Conservation (phyloP, 1,284 basidiomycete genomes). For the Coniophora puteana region DNA sequence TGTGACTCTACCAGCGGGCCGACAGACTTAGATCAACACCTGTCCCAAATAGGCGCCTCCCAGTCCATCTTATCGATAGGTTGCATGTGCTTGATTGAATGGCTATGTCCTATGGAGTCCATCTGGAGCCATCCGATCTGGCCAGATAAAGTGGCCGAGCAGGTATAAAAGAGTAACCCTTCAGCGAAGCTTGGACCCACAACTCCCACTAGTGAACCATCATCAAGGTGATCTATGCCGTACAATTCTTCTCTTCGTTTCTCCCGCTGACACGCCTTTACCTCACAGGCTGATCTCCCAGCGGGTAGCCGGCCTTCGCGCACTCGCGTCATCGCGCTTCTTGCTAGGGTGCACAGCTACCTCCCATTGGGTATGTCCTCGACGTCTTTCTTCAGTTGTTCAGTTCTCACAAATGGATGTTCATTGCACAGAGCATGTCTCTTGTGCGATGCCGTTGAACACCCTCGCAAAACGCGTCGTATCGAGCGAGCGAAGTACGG, state of each 20-base stretch:
- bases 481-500: conserved; percentile 67
- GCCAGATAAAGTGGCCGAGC: conserved; percentile 11
- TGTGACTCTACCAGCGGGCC: too few relatives aligned
- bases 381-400: conserved; percentile 8
- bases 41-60: too few relatives aligned
- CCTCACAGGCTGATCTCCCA: conserved; percentile 43
- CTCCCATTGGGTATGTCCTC: conserved; percentile 45
- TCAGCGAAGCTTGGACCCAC: conserved; percentile 26
- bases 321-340: conserved; percentile 72
- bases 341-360: conserved; percentile 58
- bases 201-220: conserved; percentile 25
- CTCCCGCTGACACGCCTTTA: conserved; percentile 13
- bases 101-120: conserved; percentile 13
- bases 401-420: conserved; percentile 5
- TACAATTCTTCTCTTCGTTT: conserved; percentile 11
- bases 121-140: conserved; percentile 23
- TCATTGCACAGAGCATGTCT: conserved; percentile 24
- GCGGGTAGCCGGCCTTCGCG: conserved; percentile 63
- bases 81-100: conserved; percentile 14
- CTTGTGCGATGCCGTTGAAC: conserved; percentile 51
- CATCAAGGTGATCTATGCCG: conserved; percentile 26
- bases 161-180: conserved; percentile 28
- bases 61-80: conserved; percentile 30
- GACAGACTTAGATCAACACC: too few relatives aligned
- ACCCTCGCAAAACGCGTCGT: conserved; percentile 66